Percentiles rank a stretch among this genome's conserved stretches.
Conservation (phyloP, 169 alveolate species). For the Plasmodium inui region DNA sequence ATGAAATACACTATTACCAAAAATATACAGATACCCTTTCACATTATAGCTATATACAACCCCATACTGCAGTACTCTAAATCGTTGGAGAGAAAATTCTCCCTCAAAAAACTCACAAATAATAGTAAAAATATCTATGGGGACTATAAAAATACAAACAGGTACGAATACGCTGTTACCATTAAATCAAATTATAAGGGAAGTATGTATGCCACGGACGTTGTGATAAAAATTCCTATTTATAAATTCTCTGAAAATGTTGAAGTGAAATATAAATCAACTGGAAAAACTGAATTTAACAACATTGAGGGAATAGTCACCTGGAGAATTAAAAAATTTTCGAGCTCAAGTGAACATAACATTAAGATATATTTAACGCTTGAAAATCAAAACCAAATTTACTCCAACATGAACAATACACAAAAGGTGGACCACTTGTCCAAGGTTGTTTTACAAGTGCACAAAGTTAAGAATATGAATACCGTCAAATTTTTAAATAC, state of each 20-base stretch:
- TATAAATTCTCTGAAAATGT: slow-evolving; percentile 70
- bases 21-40: slow-evolving; percentile 71
- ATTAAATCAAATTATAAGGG: slow-evolving; percentile 54
- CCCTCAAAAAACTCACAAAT: slow-evolving; percentile 35
- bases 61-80: slow-evolving; percentile 52
- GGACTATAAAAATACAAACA: slow-evolving; percentile 57
- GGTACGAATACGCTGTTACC: slow-evolving; percentile 58
- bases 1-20: slow-evolving; percentile 64
- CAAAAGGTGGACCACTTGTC: slow-evolving; percentile 56
- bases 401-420: slow-evolving; percentile 62
- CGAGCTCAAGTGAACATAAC: slow-evolving; percentile 40
- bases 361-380: slow-evolving; percentile 53
- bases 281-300: slow-evolving; percentile 59
- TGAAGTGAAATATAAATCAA: slow-evolving; percentile 38
- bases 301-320: slow-evolving; percentile 45
- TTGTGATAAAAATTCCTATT: slow-evolving; percentile 50
- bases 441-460: slow-evolving; percentile 57
- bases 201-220: slow-evolving; percentile 44
- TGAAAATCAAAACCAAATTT: slow-evolving; percentile 70
- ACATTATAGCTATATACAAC: slow-evolving; percentile 56
- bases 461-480: slow-evolving; percentile 62
- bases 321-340: slow-evolving; percentile 64
- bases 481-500: slow-evolving; percentile 64
- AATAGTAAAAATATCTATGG: slow-evolving; percentile 20
- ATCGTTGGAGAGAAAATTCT: slow-evolving; percentile 31